phyloP scores from a whole-genome alignment of 306 rosid species.

The Sindora glabra region DNA sequence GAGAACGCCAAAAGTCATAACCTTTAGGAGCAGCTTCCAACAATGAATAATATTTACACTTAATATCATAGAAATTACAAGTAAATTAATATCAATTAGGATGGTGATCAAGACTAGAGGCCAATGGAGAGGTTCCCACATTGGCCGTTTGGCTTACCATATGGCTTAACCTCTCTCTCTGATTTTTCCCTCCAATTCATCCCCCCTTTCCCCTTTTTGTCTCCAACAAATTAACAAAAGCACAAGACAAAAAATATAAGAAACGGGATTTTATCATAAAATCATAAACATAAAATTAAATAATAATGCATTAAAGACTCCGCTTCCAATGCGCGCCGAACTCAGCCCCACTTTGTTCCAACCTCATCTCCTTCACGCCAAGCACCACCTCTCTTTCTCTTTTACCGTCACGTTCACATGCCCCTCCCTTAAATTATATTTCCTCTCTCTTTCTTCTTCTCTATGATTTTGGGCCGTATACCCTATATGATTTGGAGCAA shows the following conservation, averaged over 20 bases:
- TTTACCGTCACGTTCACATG: constrained; percentile 6
- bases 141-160: no score
- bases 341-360: constrained; percentile 18
- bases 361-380: constrained; percentile 40
- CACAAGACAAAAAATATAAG: no score
- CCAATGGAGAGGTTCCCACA: no score
- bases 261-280: no score
- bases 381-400: constrained; percentile 4
- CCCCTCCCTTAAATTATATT: no score
- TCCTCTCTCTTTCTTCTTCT: background rate
- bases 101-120: background rate
- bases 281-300: background rate
- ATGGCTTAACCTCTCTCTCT: no score
- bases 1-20: background rate
- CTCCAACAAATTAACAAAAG: no score
- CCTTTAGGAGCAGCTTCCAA: constrained; percentile 23
- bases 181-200: no score
- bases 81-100: no score
- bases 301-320: constrained; percentile 10
- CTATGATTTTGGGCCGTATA: background rate
- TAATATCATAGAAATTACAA: no score
- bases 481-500: constrained; percentile 8
- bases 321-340: constrained; percentile 32
- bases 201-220: no score
- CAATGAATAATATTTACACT: constrained; percentile 15